Conservation (phyloP, 2,329 filamentous ascomycete genomes). For the Sclerotinia spermophila region DNA sequence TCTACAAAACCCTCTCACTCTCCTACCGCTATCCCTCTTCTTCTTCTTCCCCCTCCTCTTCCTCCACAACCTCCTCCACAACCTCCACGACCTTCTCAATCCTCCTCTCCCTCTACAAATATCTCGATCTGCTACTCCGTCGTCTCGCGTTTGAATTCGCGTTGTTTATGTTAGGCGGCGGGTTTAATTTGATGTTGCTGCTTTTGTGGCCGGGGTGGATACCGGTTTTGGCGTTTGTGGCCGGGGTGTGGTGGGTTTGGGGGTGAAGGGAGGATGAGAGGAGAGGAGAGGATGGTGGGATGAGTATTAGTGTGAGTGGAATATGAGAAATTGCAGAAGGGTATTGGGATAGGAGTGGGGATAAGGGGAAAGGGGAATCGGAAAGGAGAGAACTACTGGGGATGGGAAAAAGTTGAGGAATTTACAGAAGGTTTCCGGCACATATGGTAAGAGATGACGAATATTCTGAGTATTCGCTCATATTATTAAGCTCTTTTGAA, state of each 20-base stretch:
- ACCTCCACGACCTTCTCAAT: slow-evolving; percentile 21
- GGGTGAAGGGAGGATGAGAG: not conserved
- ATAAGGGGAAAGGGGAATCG: not conserved
- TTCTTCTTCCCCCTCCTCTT: slow-evolving; percentile 23
- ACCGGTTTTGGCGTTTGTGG: slow-evolving; percentile 21
- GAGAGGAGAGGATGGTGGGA: no score
- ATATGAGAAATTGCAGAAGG: no score
- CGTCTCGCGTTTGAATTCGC: slow-evolving; percentile 32
- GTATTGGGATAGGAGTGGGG: not conserved
- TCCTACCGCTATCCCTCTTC: slow-evolving; percentile 7
- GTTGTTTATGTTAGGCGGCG: slow-evolving; percentile 33
- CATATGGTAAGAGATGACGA: not conserved
- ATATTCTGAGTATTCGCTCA: no score
- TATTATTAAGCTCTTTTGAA: not conserved
- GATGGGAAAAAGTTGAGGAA: not conserved
- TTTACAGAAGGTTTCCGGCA: not conserved
- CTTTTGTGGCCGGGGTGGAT: slow-evolving; percentile 38
- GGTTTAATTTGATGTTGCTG: slow-evolving; percentile 30
- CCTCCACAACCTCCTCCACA: slow-evolving; percentile 18
- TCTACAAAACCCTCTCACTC: slow-evolving; percentile 25
- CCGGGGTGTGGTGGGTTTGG: not conserved
- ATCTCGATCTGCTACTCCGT: slow-evolving; percentile 16
- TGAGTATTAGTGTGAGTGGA: not conserved
- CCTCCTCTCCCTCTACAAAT: slow-evolving; percentile 24
- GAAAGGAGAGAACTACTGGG: not conserved